Evolutionary conservation across 208 protist species (phyloP), one percentile per base, ranked within the genome.

Genomic region (Wallacemonas collosoma): DNA sequence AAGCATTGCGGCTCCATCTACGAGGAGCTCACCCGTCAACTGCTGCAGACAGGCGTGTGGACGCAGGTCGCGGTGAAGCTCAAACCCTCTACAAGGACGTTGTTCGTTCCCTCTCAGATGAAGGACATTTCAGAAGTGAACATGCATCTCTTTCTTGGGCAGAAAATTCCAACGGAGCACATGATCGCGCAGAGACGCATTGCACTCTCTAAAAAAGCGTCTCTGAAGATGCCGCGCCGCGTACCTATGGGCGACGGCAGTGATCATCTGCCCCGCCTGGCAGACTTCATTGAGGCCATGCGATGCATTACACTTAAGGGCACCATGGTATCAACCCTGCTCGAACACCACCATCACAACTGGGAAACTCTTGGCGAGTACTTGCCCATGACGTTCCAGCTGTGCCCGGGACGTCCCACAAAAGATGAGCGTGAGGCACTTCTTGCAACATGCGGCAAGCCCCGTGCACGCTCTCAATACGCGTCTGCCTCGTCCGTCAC

Each of bases 251-350:
- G 86, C 35, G 74, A 53, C 64, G 73, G 77, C 11, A 69, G 71
- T 41, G 85, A 90, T n/a, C 77, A 82, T 11, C 62, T 85, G 68
- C 54, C 53, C 12, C 80, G 86, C 58, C 68, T 95, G 51, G 77
- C 92, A 7, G 83, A 93, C 65, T 92, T 82, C 77, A 78, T 95
- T 2, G 85, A 92, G 65, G 87, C 79, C 51, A 85, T 83, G 36
- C 82, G 87, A 35, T 86, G 76, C 51, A 87, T 95, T 54, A 95
- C 90, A 5, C 75, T 95, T 36, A 95, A 93, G 51, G 85, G 84
- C 53, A 79, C 76, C 26, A 95, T 95, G 90, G 90, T 95, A 67
- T 68, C 79, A n/a, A 90, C 87, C 11, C 64, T 95, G 48, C 80
- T 91, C 43, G 72, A 74, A n/a, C 75, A 93, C 73, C 79, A 92